Conservation (phyloP, 331 rosid genomes). For the Cydonia oblonga region DNA sequence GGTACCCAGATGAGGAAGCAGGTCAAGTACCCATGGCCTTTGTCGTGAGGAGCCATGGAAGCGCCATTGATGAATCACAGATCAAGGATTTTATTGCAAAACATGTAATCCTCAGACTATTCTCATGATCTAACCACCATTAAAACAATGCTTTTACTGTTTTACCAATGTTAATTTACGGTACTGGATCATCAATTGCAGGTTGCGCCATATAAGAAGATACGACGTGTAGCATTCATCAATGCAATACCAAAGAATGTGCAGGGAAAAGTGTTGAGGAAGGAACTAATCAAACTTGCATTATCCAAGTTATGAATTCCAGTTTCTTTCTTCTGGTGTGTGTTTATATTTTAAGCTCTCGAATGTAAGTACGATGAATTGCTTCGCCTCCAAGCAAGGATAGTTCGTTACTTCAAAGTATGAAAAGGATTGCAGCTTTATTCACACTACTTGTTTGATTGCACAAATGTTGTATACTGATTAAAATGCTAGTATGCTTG, state of each 20-base stretch:
- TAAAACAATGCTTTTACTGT: not conserved
- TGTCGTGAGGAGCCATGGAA: constrained; percentile 33
- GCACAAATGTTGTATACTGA: not conserved
- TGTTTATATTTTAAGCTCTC: not conserved
- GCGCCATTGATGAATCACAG: constrained; percentile 27
- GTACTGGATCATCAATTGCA: not conserved
- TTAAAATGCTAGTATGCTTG: not conserved
- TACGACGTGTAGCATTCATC: constrained; percentile 32
- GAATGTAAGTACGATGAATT: not conserved
- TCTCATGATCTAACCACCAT: too few relatives aligned
- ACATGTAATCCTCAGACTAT: constrained; percentile 22
- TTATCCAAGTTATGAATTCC: constrained; percentile 1
- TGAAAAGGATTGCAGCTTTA: too few relatives aligned
- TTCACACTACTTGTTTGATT: too few relatives aligned
- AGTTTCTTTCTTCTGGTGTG: not conserved
- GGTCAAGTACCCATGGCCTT: constrained; percentile 67
- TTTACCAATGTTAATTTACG: not conserved
- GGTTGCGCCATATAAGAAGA: constrained; percentile 64
- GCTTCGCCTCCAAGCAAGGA: not conserved
- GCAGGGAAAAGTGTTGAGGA: constrained; percentile 48
- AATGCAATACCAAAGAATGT: constrained; percentile 49
- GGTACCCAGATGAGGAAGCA: constrained; percentile 62
- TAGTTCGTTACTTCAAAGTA: not conserved
- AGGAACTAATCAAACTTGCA: constrained; percentile 33
- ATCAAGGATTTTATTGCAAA: constrained; percentile 41